These are phyloP conservation scores for Phanerodontia chrysosporium DNA, from an alignment of 768 basidiomycete species.

Conservation along the genomic window DNA sequence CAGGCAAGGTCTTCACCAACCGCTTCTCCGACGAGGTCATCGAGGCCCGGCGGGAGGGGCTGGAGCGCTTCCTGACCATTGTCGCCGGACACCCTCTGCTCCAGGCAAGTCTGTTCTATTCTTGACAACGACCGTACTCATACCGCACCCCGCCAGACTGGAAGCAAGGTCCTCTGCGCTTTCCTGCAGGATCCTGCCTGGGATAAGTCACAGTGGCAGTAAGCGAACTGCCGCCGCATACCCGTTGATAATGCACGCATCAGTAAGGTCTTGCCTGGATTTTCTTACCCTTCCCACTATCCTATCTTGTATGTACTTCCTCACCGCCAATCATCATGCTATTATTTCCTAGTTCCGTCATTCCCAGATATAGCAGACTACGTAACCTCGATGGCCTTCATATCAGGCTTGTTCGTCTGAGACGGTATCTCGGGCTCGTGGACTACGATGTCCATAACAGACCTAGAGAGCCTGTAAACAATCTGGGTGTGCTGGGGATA, in stretches of 20 bases:
- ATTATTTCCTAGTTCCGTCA: background rate
- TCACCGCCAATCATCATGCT: background rate
- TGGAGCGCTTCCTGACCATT: slow-evolving; percentile 92
- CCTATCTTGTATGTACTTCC: slow-evolving; percentile 3
- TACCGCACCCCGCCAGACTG: slow-evolving; percentile 56
- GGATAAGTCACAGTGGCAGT: slow-evolving; percentile 80
- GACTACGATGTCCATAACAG: slow-evolving; percentile 15
- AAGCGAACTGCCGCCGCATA: slow-evolving; percentile 17
- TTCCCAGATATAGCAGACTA: background rate
- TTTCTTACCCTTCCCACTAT: background rate
- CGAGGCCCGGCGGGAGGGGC: slow-evolving; percentile 83
- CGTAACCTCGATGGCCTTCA: background rate
- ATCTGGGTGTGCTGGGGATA: background rate
- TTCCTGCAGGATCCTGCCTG: slow-evolving; percentile 94
- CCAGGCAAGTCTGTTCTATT: slow-evolving; percentile 54
- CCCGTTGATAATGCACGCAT: background rate
- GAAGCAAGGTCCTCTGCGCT: slow-evolving; percentile 93
- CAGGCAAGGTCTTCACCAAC: slow-evolving; percentile 98
- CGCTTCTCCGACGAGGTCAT: slow-evolving; percentile 98
- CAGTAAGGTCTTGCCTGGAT: background rate
- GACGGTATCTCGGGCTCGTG: slow-evolving; percentile 10
- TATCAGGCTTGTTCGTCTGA: background rate
- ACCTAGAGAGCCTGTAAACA: background rate
- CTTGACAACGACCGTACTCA: background rate
- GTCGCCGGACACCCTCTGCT: slow-evolving; percentile 96